Percentiles rank a stretch among this genome's conserved stretches.
Evolutionary conservation across 2,329 filamentous ascomycete genomes (phyloP).

Genomic region (Orbilia oligospora): DNA sequence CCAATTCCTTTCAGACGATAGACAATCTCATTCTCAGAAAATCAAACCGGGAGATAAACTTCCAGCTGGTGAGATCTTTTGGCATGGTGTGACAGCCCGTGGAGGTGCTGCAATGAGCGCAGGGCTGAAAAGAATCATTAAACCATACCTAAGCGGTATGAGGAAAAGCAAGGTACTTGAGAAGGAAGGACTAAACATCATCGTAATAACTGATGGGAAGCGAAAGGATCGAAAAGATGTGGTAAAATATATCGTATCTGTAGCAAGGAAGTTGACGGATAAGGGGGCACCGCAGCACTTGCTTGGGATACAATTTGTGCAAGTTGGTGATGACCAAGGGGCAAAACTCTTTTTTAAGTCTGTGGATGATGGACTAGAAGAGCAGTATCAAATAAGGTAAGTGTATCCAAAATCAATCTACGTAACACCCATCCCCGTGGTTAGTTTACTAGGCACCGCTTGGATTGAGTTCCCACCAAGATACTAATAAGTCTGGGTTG

Average conservation of each 20-base stretch:
- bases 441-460: neutral
- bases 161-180: neutral
- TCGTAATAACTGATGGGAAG: slow-evolving; percentile 20
- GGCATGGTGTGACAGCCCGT: slow-evolving; percentile 1
- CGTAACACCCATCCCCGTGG: neutral
- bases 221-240: slow-evolving; percentile 10
- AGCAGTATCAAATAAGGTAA: slow-evolving; percentile 12
- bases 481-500: neutral
- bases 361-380: slow-evolving; percentile 16
- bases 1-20: slow-evolving; percentile 20
- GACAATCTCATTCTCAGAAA: neutral
- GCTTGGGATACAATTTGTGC: slow-evolving; percentile 32
- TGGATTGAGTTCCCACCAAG: neutral
- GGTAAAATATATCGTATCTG: slow-evolving; percentile 2
- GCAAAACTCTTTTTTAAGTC: slow-evolving; percentile 1
- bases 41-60: slow-evolving; percentile 2
- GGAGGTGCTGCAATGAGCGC: neutral
- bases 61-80: neutral
- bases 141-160: slow-evolving; percentile 4
- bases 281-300: neutral
- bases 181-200: slow-evolving; percentile 25
- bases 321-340: slow-evolving; percentile 4
- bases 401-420: neutral
- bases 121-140: slow-evolving; percentile 19
- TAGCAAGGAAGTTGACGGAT: slow-evolving; percentile 9